Conservation (phyloP, 768 basidiomycete species). For the Cytidiella melzeri region DNA sequence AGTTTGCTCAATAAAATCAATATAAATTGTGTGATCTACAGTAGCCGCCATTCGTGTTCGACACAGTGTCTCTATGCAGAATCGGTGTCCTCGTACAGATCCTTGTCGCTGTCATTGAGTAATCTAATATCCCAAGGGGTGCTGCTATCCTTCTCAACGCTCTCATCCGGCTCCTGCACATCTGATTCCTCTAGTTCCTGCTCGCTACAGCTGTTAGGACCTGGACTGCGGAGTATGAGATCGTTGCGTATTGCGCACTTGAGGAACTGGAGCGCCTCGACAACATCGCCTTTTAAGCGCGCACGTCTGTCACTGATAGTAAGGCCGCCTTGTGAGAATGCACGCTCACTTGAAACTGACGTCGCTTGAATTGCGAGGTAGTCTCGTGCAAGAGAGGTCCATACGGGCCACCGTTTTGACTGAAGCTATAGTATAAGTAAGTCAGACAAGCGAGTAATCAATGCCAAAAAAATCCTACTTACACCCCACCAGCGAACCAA, state of each 20-base stretch:
- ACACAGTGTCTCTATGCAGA: too few species aligned
- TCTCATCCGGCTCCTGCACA: background rate
- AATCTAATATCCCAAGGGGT: slow-evolving; percentile 1
- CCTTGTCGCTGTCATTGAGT: background rate
- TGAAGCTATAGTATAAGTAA: too few species aligned
- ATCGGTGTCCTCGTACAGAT: background rate
- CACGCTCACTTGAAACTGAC: slow-evolving; percentile 21
- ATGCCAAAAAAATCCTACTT: too few species aligned
- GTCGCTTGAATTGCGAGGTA: slow-evolving; percentile 25
- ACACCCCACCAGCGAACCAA: too few species aligned
- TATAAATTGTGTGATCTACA: background rate
- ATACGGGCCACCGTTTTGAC: slow-evolving; percentile 20
- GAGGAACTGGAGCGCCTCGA: slow-evolving; percentile 22
- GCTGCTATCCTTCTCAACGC: background rate
- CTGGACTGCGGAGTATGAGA: slow-evolving; percentile 8
- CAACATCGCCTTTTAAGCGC: slow-evolving; percentile 22
- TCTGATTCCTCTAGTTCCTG: background rate
- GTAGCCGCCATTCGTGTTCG: background rate
- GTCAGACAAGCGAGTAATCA: too few species aligned
- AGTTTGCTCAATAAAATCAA: background rate
- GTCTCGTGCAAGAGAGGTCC: slow-evolving; percentile 24
- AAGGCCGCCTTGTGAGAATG: slow-evolving; percentile 19
- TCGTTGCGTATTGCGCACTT: slow-evolving; percentile 14
- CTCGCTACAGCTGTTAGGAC: background rate
- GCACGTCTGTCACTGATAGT: slow-evolving; percentile 19